Evolutionary conservation across 1,139 yeast genomes (phyloP), one percentile per base, ranked within the genome.

Genomic region (Meyerozyma carpophila): DNA sequence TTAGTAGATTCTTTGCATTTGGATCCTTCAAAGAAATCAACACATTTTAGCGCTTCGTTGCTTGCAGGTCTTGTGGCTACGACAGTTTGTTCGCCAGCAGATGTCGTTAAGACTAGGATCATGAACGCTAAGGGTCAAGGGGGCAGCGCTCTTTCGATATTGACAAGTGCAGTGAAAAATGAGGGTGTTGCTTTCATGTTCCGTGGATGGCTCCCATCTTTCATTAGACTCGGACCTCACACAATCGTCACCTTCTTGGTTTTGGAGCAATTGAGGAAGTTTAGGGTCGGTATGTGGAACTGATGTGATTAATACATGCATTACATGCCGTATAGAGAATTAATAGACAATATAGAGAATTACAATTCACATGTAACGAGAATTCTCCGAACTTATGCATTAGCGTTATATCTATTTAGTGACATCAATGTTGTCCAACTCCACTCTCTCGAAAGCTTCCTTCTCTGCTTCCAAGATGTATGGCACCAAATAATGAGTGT

Each of bases 381-480:
- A 14, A 14, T 3, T 31, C 14, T 13, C 34, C 34, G 34, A 14
- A 31, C 34, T 31, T 31, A 31, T 31, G 34, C 34, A 31, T 31
- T 31, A 31, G 34, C 34, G 34, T 21, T 26, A 28, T 28, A 37
- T 28, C 42, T 43, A 44, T 37, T 46, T 43, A 46, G 56, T 49
- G 44, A 77, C 71, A 54, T 70, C 70, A 50, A 89, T 76, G 76
- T 87, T 85, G 76, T 91, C 96, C 61, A 93, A 81, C 63, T 85
- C 95, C 51, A 77, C 81, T 73, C 85, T 88, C 75, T 91, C 98
- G 55, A 79, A 76, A 43, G 84, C 85, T 68, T 89, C 97, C 62
- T 89, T 90, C 73, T 91, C 98, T 50, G 94, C 95, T 74, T 91
- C 97, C 63, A 91, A 79, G 52, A 91, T 75, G 75, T 86, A 87